Conservation (phyloP, 2,329 filamentous ascomycete species). For the Geosmithia flava region DNA sequence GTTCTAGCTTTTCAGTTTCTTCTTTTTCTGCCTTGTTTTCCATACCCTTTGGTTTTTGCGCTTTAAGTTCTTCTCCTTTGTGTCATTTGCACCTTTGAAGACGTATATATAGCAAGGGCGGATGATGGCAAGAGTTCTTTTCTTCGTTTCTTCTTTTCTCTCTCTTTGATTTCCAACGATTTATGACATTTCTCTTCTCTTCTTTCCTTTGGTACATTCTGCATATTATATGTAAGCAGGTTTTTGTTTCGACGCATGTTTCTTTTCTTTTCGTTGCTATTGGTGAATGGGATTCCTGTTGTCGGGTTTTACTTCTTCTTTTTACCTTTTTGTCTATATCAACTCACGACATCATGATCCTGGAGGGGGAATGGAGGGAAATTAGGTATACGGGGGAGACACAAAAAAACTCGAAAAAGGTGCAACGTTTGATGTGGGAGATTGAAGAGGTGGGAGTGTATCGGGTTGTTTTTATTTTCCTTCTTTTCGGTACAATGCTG, state of each 20-base stretch:
- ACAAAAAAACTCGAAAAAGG: background rate
- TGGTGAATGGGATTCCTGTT: background rate
- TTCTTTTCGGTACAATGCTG: constrained; percentile 25
- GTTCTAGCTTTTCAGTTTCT: background rate
- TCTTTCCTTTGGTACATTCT: background rate
- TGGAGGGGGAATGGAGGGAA: background rate
- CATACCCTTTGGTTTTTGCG: too few relatives aligned
- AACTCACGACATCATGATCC: too few relatives aligned
- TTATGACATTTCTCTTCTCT: constrained; percentile 1
- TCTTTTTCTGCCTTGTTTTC: too few relatives aligned
- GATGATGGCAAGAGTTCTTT: constrained; percentile 1
- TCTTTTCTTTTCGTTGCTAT: background rate
- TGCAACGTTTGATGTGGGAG: background rate
- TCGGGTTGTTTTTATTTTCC: constrained; percentile 1
- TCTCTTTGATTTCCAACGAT: background rate
- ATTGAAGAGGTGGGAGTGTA: background rate
- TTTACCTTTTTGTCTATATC: constrained; percentile 6
- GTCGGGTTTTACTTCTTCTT: constrained; percentile 5
- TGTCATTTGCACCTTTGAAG: too few relatives aligned
- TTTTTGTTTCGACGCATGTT: background rate
- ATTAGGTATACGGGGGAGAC: background rate
- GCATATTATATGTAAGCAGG: background rate
- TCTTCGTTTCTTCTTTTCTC: constrained; percentile 5
- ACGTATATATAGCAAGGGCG: too few relatives aligned
- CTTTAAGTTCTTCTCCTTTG: too few relatives aligned